Conservation (phyloP, 2,329 filamentous ascomycete species). For the Pestalotiopsis sp. region DNA sequence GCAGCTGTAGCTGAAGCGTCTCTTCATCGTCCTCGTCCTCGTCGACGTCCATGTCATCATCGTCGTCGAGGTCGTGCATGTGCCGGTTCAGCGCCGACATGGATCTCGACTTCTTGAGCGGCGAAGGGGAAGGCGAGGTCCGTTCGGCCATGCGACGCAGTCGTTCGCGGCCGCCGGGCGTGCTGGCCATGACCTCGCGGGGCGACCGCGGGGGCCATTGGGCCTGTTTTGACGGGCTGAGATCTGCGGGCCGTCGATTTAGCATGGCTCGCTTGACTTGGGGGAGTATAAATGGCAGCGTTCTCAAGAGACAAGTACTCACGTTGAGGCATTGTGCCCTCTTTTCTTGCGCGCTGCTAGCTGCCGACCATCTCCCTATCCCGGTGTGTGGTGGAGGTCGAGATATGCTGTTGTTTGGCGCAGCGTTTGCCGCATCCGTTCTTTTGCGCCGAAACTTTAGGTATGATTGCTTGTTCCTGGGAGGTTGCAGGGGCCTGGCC, state of each 20-base stretch:
- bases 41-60: conserved; percentile 35
- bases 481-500: conserved; percentile 5
- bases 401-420: neutral
- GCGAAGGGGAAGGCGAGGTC: conserved; percentile 68
- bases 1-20: conserved; percentile 79
- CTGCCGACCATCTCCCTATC: conserved; percentile 1
- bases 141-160: conserved; percentile 68
- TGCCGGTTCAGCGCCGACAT: conserved; percentile 23
- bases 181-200: conserved; percentile 62
- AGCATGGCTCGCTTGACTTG: neutral
- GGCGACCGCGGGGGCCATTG: conserved; percentile 70
- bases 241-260: conserved; percentile 18
- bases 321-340: conserved; percentile 10
- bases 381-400: neutral
- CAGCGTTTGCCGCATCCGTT: neutral
- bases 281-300: neutral
- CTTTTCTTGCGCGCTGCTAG: neutral
- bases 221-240: conserved; percentile 40
- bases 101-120: conserved; percentile 51
- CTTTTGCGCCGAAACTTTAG: neutral
- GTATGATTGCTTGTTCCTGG: neutral
- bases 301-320: conserved; percentile 4
- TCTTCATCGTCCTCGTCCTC: conserved; percentile 84
- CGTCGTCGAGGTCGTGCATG: conserved; percentile 32
- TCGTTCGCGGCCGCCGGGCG: conserved; percentile 77